Conservation (phyloP, 768 basidiomycete genomes). For the Kockovaella imperatae region DNA sequence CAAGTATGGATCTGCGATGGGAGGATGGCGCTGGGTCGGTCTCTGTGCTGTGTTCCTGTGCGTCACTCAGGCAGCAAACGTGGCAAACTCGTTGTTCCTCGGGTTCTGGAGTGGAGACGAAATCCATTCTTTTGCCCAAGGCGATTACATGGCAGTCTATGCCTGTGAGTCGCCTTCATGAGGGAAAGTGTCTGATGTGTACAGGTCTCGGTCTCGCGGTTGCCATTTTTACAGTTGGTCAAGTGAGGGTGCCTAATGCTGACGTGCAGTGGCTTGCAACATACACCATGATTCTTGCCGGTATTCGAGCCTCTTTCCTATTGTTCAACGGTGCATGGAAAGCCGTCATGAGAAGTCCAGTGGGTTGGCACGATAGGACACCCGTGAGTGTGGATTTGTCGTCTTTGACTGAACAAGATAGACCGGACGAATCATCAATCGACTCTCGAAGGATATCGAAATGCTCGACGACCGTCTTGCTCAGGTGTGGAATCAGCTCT, state of each 20-base stretch:
- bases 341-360: slow-evolving; percentile 56
- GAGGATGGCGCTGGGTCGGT: slow-evolving; percentile 49
- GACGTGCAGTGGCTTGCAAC: slow-evolving; percentile 5
- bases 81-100: slow-evolving; percentile 61
- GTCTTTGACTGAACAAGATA: neutral
- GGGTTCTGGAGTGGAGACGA: slow-evolving; percentile 62
- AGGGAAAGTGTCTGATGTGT: neutral
- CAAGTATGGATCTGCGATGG: slow-evolving; percentile 51
- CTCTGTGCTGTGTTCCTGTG: slow-evolving; percentile 49
- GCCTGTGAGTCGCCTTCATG: slow-evolving; percentile 30
- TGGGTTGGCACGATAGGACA: slow-evolving; percentile 66
- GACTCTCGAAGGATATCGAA: slow-evolving; percentile 40
- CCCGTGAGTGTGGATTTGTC: slow-evolving; percentile 4
- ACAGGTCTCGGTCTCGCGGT: slow-evolving; percentile 21
- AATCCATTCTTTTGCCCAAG: slow-evolving; percentile 55
- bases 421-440: slow-evolving; percentile 34
- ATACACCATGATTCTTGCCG: slow-evolving; percentile 31
- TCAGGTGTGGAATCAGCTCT: slow-evolving; percentile 3
- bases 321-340: slow-evolving; percentile 56
- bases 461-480: slow-evolving; percentile 26
- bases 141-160: slow-evolving; percentile 60
- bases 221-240: slow-evolving; percentile 14
- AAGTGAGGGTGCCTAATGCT: neutral
- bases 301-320: slow-evolving; percentile 46
- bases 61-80: slow-evolving; percentile 52